Percentiles rank a stretch among this genome's conserved stretches.
Evolutionary conservation across 345 rosid species (phyloP).

Genomic region (Hibiscus syriacus): DNA sequence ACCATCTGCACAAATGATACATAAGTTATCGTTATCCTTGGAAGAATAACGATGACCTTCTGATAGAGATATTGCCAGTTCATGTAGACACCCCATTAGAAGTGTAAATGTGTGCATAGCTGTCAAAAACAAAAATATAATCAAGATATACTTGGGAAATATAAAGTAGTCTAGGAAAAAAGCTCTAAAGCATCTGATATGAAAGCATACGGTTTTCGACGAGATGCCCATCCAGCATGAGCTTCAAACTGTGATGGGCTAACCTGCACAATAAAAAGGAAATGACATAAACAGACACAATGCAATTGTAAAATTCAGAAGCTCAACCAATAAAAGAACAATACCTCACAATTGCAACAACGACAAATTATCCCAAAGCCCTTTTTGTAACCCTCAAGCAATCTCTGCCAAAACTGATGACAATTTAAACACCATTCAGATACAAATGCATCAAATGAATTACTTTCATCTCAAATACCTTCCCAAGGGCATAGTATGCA

Average conservation of each 20-base stretch:
- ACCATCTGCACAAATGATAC: constrained; percentile 92
- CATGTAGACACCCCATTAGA: constrained; percentile 98
- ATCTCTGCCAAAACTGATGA: constrained; percentile 55
- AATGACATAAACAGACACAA: constrained; percentile 11
- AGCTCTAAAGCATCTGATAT: neutral
- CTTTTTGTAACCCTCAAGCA: constrained; percentile 80
- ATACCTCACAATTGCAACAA: constrained; percentile 92
- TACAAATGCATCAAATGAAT: constrained; percentile 15
- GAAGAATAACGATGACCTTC: constrained; percentile 64
- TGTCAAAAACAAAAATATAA: constrained; percentile 30
- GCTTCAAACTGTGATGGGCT: constrained; percentile 95
- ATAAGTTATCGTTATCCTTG: constrained; percentile 70
- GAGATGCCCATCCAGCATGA: constrained; percentile 99
- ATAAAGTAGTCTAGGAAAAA: neutral
- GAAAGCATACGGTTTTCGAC: constrained; percentile 79
- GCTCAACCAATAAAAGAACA: constrained; percentile 15
- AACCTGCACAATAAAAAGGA: constrained; percentile 47
- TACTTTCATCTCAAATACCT: constrained; percentile 43
- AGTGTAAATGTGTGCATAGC: constrained; percentile 87
- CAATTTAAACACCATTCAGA: constrained; percentile 22
- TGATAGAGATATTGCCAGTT: constrained; percentile 77
- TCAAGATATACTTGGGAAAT: neutral
- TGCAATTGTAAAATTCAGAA: constrained; percentile 9
- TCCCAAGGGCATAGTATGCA: constrained; percentile 81
- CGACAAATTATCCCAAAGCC: constrained; percentile 76